Percentiles rank a stretch among this genome's conserved stretches.
These are phyloP conservation scores for Thalassiosira profunda DNA, from an alignment of 108 stramenopile species.

Conservation along the genomic window DNA sequence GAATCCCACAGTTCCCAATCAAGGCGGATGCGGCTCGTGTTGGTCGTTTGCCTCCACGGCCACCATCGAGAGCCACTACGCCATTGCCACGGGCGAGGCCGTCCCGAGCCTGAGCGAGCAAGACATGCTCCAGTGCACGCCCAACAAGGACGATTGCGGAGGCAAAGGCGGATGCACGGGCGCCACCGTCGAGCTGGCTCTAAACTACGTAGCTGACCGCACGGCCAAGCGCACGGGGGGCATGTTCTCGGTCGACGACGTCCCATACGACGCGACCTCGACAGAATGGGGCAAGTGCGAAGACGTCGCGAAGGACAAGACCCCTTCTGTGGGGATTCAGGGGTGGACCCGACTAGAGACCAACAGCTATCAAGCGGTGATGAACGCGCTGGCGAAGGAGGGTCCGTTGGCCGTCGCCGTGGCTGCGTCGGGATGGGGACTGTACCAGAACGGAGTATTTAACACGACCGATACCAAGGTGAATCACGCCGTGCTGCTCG, in stretches of 20 bases:
- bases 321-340: slow-evolving; percentile 69
- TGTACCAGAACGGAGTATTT: slow-evolving; percentile 70
- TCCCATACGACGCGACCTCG: slow-evolving; percentile 10
- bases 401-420: slow-evolving; percentile 84
- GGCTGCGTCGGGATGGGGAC: slow-evolving; percentile 67
- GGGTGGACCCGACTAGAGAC: slow-evolving; percentile 72
- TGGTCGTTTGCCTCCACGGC: slow-evolving; percentile 89
- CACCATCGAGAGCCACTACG: slow-evolving; percentile 80
- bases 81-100: slow-evolving; percentile 68
- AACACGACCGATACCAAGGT: slow-evolving; percentile 47
- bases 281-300: slow-evolving; percentile 7
- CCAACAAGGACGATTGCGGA: slow-evolving; percentile 88
- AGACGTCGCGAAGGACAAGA: slow-evolving; percentile 21
- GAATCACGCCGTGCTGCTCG: slow-evolving; percentile 87
- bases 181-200: slow-evolving; percentile 76
- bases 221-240: slow-evolving; percentile 29
- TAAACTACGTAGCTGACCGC: slow-evolving; percentile 61
- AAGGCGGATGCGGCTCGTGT: slow-evolving; percentile 86
- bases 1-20: slow-evolving; percentile 76
- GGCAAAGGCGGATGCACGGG: slow-evolving; percentile 73
- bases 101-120: slow-evolving; percentile 62
- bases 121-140: slow-evolving; percentile 80
- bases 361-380: slow-evolving; percentile 78
- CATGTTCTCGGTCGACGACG: slow-evolving; percentile 30
- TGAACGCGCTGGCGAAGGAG: slow-evolving; percentile 82